Evolutionary conservation across 164 flowering plant species (phyloP), one percentile per base, ranked within the genome.

Genomic region (Houttuynia cordata): DNA sequence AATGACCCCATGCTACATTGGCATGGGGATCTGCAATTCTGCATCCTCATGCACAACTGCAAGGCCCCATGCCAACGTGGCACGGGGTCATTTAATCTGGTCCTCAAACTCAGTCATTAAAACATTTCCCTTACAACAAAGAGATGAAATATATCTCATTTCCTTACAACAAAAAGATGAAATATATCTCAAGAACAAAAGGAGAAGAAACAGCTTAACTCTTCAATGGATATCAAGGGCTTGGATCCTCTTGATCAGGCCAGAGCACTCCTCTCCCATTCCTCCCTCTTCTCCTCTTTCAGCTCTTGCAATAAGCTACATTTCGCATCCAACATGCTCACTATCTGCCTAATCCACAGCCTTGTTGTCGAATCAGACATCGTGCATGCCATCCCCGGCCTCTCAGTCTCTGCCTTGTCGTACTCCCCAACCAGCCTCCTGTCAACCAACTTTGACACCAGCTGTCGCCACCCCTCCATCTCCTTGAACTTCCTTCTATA

Each of bases 141-240:
- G n/a, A n/a, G n/a, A n/a, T n/a, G n/a, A n/a, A n/a, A n/a, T n/a
- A n/a, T n/a, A n/a, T n/a, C n/a, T n/a, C n/a, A n/a, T n/a, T n/a
- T 19, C 22, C 4, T 19, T 23, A 53, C 24, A 53, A 20, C 24
- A 53, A 53, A 23, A 22, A 53, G 24, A 20, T 20, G 10, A 23
- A 53, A 53, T 30, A 6, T 6, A 30, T 30, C 4, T 30, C 2
- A 30, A 30, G 6, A 30, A 30, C 2, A 30, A 30, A 30, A 30
- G 6, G 37, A 6, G 37, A 30, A 30, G 37, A 2, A 30, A 30
- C 3, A 20, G 22, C 1, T 59, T 41, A 39, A 19, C 20, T 14
- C 1, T 45, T 83, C 74, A 90, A 14, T 86, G 89, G 62, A 93
- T 80, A 34, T 96, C 96, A 22, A 93, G 81, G 71, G 96, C 93